Evolutionary conservation across 768 basidiomycete species (phyloP).

Genomic region (Lentinula guzmanii): DNA sequence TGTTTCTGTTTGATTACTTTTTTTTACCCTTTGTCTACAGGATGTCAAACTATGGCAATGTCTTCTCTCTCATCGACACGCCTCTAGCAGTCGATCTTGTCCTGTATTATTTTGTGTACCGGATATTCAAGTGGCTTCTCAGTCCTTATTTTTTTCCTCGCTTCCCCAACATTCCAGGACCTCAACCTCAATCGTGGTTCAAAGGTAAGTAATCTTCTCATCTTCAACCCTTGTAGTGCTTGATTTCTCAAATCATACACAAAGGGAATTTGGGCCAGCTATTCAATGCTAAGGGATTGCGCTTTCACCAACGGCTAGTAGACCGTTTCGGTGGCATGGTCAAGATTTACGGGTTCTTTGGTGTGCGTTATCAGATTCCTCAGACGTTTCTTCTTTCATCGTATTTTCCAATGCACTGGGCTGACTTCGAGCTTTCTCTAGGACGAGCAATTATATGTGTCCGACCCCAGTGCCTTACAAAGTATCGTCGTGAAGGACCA

Average conservation of each 20-base stretch:
- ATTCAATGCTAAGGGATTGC: slow-evolving; percentile 36
- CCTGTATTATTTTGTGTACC: not conserved
- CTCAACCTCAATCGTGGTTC: slow-evolving; percentile 25
- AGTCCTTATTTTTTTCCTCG: slow-evolving; percentile 8
- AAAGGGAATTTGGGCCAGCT: slow-evolving; percentile 37
- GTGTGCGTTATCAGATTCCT: slow-evolving; percentile 22
- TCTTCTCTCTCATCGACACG: not conserved
- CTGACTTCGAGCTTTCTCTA: slow-evolving; percentile 11
- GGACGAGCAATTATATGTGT: slow-evolving; percentile 45
- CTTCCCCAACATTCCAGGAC: slow-evolving; percentile 26
- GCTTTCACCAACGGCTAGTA: slow-evolving; percentile 31
- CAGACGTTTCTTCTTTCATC: not conserved
- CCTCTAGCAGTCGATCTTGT: not conserved
- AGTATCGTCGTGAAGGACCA: slow-evolving; percentile 43
- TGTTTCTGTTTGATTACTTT: not conserved
- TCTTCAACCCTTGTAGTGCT: not conserved
- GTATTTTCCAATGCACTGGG: not conserved
- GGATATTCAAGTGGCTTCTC: slow-evolving; percentile 5
- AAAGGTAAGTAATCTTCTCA: slow-evolving; percentile 17
- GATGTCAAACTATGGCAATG: not conserved
- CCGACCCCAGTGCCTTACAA: slow-evolving; percentile 43
- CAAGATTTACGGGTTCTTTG: slow-evolving; percentile 41
- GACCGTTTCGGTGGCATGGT: slow-evolving; percentile 37
- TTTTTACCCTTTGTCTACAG: not conserved
- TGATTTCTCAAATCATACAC: not conserved